A percentile compares a stretch with the other conserved stretches of the same genome.
phyloP scores from a whole-genome alignment of 768 basidiomycete genomes.

The Pulveroboletus ravenelii region DNA sequence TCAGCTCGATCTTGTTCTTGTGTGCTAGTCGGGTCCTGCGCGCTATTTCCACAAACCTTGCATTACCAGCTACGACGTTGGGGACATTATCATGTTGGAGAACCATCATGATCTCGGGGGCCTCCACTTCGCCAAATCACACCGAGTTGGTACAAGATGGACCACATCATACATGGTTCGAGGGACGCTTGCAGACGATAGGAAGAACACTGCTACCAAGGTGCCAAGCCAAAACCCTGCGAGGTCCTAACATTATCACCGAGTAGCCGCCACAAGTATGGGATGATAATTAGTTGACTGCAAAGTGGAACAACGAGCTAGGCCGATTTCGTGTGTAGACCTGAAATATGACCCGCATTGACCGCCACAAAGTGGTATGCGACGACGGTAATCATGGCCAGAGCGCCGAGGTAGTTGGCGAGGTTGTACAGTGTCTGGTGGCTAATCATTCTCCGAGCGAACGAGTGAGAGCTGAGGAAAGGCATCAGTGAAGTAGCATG shows the following conservation, averaged over 20 bases:
- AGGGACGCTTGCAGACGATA: conserved; percentile 11
- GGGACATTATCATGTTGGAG: background rate
- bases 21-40: no score
- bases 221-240: conserved; percentile 12
- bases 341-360: conserved; percentile 53
- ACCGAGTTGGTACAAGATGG: conserved; percentile 15
- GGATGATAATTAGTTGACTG: background rate
- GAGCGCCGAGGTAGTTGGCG: conserved; percentile 75
- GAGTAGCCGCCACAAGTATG: background rate
- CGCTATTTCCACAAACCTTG: no score
- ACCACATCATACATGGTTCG: conserved; percentile 9
- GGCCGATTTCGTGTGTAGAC: conserved; percentile 1
- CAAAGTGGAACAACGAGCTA: background rate
- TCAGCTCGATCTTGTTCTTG: no score
- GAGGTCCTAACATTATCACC: background rate
- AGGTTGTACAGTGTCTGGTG: conserved; percentile 77
- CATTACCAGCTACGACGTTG: no score
- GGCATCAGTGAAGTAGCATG: background rate
- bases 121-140: background rate
- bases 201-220: conserved; percentile 12
- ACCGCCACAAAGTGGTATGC: conserved; percentile 89
- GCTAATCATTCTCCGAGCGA: conserved; percentile 58
- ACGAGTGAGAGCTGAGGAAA: conserved; percentile 3
- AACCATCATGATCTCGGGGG: conserved; percentile 6
- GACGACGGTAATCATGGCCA: conserved; percentile 85